Conservation (phyloP, 495 filamentous ascomycete species). For the Articulospora tetracladia region DNA sequence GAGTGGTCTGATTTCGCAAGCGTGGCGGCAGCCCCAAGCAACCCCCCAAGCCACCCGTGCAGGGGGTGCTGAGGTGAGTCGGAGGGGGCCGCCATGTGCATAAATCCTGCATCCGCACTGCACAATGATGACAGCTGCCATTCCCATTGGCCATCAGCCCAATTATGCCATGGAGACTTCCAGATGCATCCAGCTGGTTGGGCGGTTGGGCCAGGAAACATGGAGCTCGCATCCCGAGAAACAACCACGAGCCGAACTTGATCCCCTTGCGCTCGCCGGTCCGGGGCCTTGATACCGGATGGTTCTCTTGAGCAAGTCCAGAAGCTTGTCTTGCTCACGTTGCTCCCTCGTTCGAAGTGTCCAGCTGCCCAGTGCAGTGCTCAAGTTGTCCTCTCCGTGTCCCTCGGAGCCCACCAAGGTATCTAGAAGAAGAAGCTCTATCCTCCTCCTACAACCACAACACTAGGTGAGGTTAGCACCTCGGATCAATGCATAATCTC, state of each 20-base stretch:
- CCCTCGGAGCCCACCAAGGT: no score
- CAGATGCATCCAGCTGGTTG: not conserved
- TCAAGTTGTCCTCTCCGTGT: no score
- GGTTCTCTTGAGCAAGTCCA: not conserved
- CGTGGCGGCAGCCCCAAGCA: not conserved
- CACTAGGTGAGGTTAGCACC: no score
- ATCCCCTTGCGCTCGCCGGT: not conserved
- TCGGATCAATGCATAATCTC: not conserved
- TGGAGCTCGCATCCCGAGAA: not conserved
- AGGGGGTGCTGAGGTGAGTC: not conserved
- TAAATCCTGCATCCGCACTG: not conserved
- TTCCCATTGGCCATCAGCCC: not conserved
- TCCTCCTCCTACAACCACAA: no score
- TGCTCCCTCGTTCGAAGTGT: no score
- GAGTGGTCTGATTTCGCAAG: conserved; percentile 4
- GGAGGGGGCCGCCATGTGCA: not conserved
- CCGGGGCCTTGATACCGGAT: not conserved
- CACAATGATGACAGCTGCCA: not conserved
- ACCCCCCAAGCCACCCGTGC: not conserved
- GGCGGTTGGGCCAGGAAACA: not conserved
- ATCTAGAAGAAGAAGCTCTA: no score
- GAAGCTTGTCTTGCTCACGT: not conserved
- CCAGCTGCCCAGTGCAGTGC: no score
- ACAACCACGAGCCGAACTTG: not conserved
- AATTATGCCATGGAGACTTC: not conserved